Evolutionary conservation across 2,329 filamentous ascomycete genomes (phyloP), one percentile per base, ranked within the genome.

Genomic region (Claviceps sorghi): DNA sequence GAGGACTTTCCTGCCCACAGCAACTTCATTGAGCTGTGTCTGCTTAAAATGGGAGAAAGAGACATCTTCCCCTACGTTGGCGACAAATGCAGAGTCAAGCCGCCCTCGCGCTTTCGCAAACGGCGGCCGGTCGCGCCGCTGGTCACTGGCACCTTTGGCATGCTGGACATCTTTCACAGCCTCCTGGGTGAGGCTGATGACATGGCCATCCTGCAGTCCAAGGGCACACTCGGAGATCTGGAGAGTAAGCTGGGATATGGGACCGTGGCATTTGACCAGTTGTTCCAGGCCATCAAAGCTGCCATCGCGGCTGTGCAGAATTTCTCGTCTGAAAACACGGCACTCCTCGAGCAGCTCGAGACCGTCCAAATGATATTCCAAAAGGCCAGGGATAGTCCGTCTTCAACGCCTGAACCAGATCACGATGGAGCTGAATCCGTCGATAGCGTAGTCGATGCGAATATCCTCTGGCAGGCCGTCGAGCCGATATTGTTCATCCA

Each of bases 381-480:
- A 45, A 60, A 61, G 22, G 56, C 61, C 3, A 59, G 62, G 17
- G 56, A 60, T 15, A 49, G 41, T n/a, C 22, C 53, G 7, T 48
- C 58, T 9, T 32, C 56, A 2, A 47, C 53, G 10, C 52, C 55
- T 4, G 56, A 56, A 5, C 56, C 58, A 5, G n/a, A 51, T 6
- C 53, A 49, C 9, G 54, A 60, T 26, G 54, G 43, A 2, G 15
- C 8, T n/a, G 47, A 41, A 11, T 42, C 36, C 5, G 36, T 29
- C 8, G 50, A 46, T 34, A 52, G n/a, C 3, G 48, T 59, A 4
- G 47, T 60, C 5, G 59, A 62, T 32, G 58, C 57, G 8, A 57
- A 54, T 22, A 62, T 89, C 65, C 76, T 96, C 55, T 82, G 88
- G 56, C 90, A 90, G 6, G 82, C 95, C 60, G 93, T 96, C 63